phyloP scores from a whole-genome alignment of 345 rosid species.

The Lepidium sativum region DNA sequence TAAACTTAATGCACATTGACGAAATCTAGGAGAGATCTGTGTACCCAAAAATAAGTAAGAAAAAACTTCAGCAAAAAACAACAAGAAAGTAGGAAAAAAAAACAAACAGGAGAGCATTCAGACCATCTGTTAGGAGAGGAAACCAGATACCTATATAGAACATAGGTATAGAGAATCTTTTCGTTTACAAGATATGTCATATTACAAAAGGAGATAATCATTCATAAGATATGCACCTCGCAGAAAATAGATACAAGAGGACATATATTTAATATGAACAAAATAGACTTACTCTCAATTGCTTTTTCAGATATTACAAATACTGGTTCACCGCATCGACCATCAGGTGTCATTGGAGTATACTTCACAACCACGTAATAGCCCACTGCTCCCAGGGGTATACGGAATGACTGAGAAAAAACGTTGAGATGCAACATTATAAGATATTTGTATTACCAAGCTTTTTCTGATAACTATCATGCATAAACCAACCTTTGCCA shows the following conservation, averaged over 20 bases:
- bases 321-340: slow-evolving; percentile 83
- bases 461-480: background rate
- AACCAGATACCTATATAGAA: background rate
- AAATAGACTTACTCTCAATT: slow-evolving; percentile 61
- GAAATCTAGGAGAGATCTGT: too few species aligned
- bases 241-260: background rate
- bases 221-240: background rate
- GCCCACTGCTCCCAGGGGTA: slow-evolving; percentile 94
- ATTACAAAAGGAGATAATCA: background rate
- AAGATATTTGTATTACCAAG: background rate
- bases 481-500: slow-evolving; percentile 59
- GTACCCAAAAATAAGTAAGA: too few species aligned
- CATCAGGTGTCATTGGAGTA: slow-evolving; percentile 79
- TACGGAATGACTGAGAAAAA: slow-evolving; percentile 70
- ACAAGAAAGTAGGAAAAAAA: background rate
- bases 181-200: background rate
- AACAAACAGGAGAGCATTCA: background rate
- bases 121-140: background rate
- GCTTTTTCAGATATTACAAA: slow-evolving; percentile 64
- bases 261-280: background rate
- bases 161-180: background rate
- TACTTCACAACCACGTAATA: slow-evolving; percentile 70
- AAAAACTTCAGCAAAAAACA: background rate
- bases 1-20: too few species aligned
- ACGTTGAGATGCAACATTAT: slow-evolving; percentile 1